Percentiles rank a stretch among this genome's conserved stretches.
These are phyloP conservation scores for Funneliformis caledonium DNA, from an alignment of 371 early-diverging fungal species.

Conservation along the genomic window DNA sequence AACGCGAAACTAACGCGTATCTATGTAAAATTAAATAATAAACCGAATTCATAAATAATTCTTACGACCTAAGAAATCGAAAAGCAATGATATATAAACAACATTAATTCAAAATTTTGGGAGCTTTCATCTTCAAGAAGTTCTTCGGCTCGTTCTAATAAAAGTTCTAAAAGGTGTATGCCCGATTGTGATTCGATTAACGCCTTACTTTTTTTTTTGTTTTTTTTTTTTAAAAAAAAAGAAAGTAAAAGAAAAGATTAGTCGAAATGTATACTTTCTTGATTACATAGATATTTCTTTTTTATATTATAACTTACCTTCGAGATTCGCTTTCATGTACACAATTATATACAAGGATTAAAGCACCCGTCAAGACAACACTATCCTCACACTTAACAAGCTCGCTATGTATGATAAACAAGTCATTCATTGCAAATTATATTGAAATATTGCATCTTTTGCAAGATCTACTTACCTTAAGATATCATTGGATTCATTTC, in stretches of 20 bases:
- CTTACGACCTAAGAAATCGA: not conserved
- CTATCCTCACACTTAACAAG: constrained; percentile 3
- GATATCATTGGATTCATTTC: constrained; percentile 12
- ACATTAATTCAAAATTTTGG: constrained; percentile 6
- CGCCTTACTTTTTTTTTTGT: not conserved
- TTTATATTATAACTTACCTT: constrained; percentile 14
- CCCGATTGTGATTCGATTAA: constrained; percentile 22
- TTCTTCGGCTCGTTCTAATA: constrained; percentile 14
- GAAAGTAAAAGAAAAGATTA: not conserved
- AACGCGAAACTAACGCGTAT: constrained; percentile 23
- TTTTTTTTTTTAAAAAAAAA: not conserved
- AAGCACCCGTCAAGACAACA: not conserved
- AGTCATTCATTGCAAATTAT: not conserved
- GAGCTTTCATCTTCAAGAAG: constrained; percentile 15
- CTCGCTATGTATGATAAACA: not conserved
- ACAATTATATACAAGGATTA: constrained; percentile 26
- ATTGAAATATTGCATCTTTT: not conserved
- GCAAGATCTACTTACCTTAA: constrained; percentile 8
- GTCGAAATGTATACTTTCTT: not conserved
- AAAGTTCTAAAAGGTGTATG: constrained; percentile 4
- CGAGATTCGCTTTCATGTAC: constrained; percentile 28
- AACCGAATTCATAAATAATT: not conserved
- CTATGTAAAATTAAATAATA: not conserved
- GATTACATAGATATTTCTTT: not conserved
- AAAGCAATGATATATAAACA: not conserved